Percentiles rank a stretch among this genome's conserved stretches.
Evolutionary conservation across 495 filamentous ascomycete genomes (phyloP).

Genomic region (Aspergillus hancockii): DNA sequence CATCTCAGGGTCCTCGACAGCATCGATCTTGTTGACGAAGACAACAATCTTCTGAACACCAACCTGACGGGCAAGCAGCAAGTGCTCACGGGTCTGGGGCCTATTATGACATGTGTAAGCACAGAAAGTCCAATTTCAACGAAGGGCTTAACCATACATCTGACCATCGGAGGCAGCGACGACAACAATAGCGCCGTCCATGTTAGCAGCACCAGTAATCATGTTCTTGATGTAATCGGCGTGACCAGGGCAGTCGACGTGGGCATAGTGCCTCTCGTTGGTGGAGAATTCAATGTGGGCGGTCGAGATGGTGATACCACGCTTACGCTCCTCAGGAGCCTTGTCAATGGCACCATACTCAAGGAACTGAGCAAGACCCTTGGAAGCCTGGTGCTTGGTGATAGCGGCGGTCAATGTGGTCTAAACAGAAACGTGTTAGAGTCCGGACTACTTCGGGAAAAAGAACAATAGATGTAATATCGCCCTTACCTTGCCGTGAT

Average conservation of each 20-base stretch:
- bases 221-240: slow-evolving; percentile 99
- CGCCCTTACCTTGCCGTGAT: slow-evolving; percentile 88
- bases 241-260: slow-evolving; percentile 99
- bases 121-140: background rate
- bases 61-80: slow-evolving; percentile 95
- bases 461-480: slow-evolving; percentile 8
- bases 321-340: slow-evolving; percentile 97
- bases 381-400: slow-evolving; percentile 92
- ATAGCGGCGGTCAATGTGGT: slow-evolving; percentile 97
- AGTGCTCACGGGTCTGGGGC: slow-evolving; percentile 97
- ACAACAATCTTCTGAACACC: slow-evolving; percentile 97
- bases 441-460: slow-evolving; percentile 22
- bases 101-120: slow-evolving; percentile 43
- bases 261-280: slow-evolving; percentile 89
- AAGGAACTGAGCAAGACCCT: slow-evolving; percentile 89
- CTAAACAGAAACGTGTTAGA: slow-evolving; percentile 50
- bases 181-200: slow-evolving; percentile 98
- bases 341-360: slow-evolving; percentile 98
- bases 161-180: slow-evolving; percentile 98
- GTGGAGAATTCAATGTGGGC: slow-evolving; percentile 98
- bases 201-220: slow-evolving; percentile 96
- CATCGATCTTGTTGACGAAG: slow-evolving; percentile 99
- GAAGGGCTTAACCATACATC: slow-evolving; percentile 59
- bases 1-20: slow-evolving; percentile 96
- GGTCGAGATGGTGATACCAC: slow-evolving; percentile 98